Conservation (phyloP, 768 basidiomycete species). For the Rhizopogon vulgaris region DNA sequence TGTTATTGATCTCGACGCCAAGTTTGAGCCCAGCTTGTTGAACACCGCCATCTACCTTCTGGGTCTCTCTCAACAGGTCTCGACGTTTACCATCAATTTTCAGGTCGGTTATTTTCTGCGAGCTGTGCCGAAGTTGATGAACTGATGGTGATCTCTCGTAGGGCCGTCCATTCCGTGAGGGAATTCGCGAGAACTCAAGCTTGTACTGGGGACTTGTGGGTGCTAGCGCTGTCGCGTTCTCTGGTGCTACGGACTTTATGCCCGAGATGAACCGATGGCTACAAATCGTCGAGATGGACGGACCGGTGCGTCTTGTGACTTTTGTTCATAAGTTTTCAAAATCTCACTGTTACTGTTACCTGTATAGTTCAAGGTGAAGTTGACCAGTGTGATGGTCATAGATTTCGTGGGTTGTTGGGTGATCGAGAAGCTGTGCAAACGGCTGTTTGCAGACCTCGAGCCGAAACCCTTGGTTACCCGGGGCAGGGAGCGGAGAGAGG, state of each 20-base stretch:
- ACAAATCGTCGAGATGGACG: slow-evolving; percentile 90
- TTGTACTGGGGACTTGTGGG: slow-evolving; percentile 89
- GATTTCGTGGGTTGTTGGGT: slow-evolving; percentile 89
- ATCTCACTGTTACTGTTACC: background rate
- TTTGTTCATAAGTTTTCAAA: background rate
- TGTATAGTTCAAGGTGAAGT: slow-evolving; percentile 70
- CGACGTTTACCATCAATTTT: slow-evolving; percentile 98
- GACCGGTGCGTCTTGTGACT: slow-evolving; percentile 45
- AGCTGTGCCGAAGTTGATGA: background rate
- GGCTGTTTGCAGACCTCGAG: slow-evolving; percentile 81
- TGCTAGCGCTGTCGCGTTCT: slow-evolving; percentile 87
- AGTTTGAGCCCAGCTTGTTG: slow-evolving; percentile 90
- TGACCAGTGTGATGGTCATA: slow-evolving; percentile 76
- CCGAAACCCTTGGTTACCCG: slow-evolving; percentile 81
- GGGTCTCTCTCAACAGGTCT: slow-evolving; percentile 94
- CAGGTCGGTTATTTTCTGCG: slow-evolving; percentile 42
- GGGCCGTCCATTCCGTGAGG: slow-evolving; percentile 97
- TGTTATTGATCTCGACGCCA: slow-evolving; percentile 87
- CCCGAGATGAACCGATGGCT: slow-evolving; percentile 96
- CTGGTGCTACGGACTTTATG: slow-evolving; percentile 88
- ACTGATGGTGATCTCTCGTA: slow-evolving; percentile 19
- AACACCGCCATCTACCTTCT: slow-evolving; percentile 97
- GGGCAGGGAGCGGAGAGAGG: slow-evolving; percentile 75
- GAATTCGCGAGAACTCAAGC: slow-evolving; percentile 93
- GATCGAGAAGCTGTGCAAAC: slow-evolving; percentile 79